Evolutionary conservation across 371 early-diverging fungal genomes (phyloP), one percentile per base, ranked within the genome.

Genomic region (Mortierella polycephala): DNA sequence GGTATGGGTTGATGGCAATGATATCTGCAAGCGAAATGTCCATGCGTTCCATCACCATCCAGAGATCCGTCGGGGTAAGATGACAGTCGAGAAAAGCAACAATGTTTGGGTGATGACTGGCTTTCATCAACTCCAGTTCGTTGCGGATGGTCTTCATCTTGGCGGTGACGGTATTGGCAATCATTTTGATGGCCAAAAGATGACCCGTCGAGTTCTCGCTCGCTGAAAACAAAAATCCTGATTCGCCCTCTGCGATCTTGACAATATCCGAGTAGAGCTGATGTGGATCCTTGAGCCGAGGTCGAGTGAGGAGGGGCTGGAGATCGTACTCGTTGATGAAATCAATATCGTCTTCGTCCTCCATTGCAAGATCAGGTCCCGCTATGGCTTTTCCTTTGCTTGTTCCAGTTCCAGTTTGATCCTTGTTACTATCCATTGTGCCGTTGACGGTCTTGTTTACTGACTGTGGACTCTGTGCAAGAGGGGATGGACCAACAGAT

Each of bases 11-110:
- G 45, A 88, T 84, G 5, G 88, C 89, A 61, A 93, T 86, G 16
- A 92, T 80, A 70, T 94, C 93, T 5, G 93, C 89, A n/a, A 94
- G 82, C 1, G 94, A 90, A 11, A 92, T 86, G 67, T 91, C 92
- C 93, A 94, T 94, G 60, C 87, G 91, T 73, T 94, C 94, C 90
- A 91, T 92, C 20, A 90, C 90, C 54, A 93, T 85, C 90, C 90
- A 87, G 72, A 59, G 89, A 86, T 62, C 89, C 84, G 60, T 84
- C 67, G 67, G 16, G 7, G 87, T 87, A 20, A 83, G 77, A 63
- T 91, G 89, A 57, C 91, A 88, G n/a, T 86, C 88, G 66, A 89
- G 85, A 77, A 88, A 93, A 23, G 88, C 89, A 11, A 94, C 92
- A 30, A 93, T 84, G 64, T 92, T 89, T 14, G 89, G 89, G 70